Base-by-base conservation (phyloP, 345 rosid species). In the Diplotaxis tenuifolia region DNA sequence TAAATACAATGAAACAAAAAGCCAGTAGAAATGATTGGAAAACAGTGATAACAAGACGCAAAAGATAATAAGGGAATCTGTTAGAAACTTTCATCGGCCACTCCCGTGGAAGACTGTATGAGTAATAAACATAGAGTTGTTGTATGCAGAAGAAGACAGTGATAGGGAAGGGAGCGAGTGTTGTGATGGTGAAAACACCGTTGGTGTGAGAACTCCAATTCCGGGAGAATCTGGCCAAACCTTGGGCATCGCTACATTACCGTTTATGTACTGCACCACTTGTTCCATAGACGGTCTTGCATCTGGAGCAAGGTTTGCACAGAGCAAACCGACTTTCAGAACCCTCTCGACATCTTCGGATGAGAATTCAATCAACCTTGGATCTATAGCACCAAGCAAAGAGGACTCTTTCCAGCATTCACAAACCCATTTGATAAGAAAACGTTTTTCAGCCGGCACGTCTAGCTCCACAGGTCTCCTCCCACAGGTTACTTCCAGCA, bases 391-490 rank as follows among this genome's bases (percentile, higher is more conserved):
- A 67, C 75, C 73, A 20, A 76, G 29, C 42, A 85, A 68, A 9
- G 57, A 71, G 27, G 78, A 80, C 25, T 57, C 74, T 68, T 6
- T 62, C 82, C 83, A 81, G 67, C 74, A 80, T 6, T 67, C 82
- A 19, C 61, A 8, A 32, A 80, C 84, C 82, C 84, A 72, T 5
- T 67, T 84, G 55, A 80, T 29, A 71, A 86, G 62, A 66, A 29
- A 52, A 1, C 75, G 76, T 52, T 79, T 74, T 34, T 63, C 77
- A 4, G 55, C 40, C 3, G 53, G 23, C 8, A 23, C 31, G 9
- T 71, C 70, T 2, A 85, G 86, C 55, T 91, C 98, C 12, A 91
- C 84, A 3, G 97, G 98, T 75, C 93, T 84, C 36, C 83, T 79
- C 42, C 86, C 85, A 40, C 85, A 83, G 5, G 85, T 82, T 27